Evolutionary conservation across 176 grass and related monocot genomes (phyloP), one percentile per base, ranked within the genome.

Genomic region (Raddia guianensis): DNA sequence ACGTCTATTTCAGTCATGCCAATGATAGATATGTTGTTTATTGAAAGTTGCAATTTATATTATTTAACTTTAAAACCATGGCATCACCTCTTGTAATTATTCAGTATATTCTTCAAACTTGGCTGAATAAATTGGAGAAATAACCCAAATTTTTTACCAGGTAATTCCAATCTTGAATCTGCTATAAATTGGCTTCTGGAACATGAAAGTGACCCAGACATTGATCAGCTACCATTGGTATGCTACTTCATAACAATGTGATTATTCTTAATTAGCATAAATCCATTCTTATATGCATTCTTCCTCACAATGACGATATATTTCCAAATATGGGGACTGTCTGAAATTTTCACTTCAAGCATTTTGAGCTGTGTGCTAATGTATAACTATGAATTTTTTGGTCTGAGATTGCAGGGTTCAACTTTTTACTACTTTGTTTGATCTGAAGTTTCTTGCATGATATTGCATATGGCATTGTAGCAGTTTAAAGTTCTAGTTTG

Each of bases 201-300:
- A 71, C 96, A 98, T 93, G 92, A 98, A 85, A 86, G 77, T 86
- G 92, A 95, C 66, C 80, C 92, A 72, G 88, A 93, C 66, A 93
- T 95, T 85, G 96, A 98, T 82, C 88, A 86, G 82, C 75, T 88
- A 63, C 90, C 88, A 76, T 47, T 74, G 88, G 96, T 98, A 91
- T 37, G 81, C 60, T 75, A 60, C 87, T 65, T 85, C 46, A 53
- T 72, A 58, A 77, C 53, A 80, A 53, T 35, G 33, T 2, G 19
- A 62, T 55, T 37, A 14, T 45, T 64, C 72, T 80, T 74, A 18
- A 54, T 71, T 40, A 53, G 19, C 50, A 61, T 19, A 60, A 47
- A 11, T 77, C 45, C 57, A 61, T 63, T 87, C 10, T 76, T 10
- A 21, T 82, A 48, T 45, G 19, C 13, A 70, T 70, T 76, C 40